Percentiles rank a stretch among this genome's conserved stretches.
These are phyloP conservation scores for Gossypium gossypioides DNA, from an alignment of 441 rosid genomes.

Conservation along the genomic window DNA sequence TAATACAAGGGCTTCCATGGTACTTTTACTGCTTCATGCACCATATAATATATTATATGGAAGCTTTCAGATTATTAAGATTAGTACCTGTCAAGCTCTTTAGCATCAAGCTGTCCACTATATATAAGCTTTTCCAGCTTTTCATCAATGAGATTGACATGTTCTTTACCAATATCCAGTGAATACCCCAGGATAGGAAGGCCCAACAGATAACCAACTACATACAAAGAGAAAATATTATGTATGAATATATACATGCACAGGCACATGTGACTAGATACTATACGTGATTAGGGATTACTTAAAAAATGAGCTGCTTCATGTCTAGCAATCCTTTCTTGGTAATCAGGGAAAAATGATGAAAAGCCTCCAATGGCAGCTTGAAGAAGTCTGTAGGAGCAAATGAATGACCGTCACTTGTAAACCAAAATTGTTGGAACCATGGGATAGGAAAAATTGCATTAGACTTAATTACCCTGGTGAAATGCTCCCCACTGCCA, in stretches of 20 bases:
- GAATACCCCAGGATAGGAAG: slow-evolving; percentile 81
- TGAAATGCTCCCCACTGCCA: slow-evolving; percentile 70
- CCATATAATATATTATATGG: neutral
- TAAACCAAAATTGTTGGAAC: neutral
- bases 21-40: no score
- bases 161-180: slow-evolving; percentile 80
- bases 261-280: neutral
- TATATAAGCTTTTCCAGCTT: slow-evolving; percentile 70
- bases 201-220: slow-evolving; percentile 78
- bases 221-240: neutral
- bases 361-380: slow-evolving; percentile 79
- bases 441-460: neutral
- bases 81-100: slow-evolving; percentile 70
- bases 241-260: neutral
- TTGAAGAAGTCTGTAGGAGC: slow-evolving; percentile 60
- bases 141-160: slow-evolving; percentile 76
- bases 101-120: slow-evolving; percentile 74
- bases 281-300: slow-evolving; percentile 15
- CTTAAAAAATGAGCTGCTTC: slow-evolving; percentile 96
- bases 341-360: slow-evolving; percentile 70
- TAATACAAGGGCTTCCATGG: no score
- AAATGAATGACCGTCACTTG: neutral
- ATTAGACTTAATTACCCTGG: slow-evolving; percentile 48
- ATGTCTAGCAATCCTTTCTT: slow-evolving; percentile 70
- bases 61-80: neutral